Evolutionary conservation across 768 basidiomycete species (phyloP).

Genomic region (Tubosaeta sp.): DNA sequence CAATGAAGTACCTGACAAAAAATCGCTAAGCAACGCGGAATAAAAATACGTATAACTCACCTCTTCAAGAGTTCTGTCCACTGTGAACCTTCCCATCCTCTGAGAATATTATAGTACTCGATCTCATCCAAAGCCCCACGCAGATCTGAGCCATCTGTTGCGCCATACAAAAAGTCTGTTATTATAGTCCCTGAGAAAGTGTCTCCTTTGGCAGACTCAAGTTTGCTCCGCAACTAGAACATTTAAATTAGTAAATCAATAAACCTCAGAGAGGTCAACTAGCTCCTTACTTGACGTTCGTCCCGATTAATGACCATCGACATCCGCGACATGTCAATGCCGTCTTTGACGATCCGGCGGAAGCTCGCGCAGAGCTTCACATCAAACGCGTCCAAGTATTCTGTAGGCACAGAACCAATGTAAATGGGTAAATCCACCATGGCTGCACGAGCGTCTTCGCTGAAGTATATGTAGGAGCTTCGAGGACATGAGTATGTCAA

Average conservation of each 20-base stretch:
- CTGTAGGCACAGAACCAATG: slow-evolving; percentile 78
- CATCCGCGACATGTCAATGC: slow-evolving; percentile 91
- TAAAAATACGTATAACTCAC: slow-evolving; percentile 40
- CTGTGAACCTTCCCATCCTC: slow-evolving; percentile 65
- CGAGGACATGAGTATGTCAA: slow-evolving; percentile 10
- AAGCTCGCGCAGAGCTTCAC: slow-evolving; percentile 66
- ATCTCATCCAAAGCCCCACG: slow-evolving; percentile 73
- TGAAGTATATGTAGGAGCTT: slow-evolving; percentile 84
- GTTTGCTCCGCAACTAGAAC: slow-evolving; percentile 70
- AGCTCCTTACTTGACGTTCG: slow-evolving; percentile 66
- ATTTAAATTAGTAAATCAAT: slow-evolving; percentile 1
- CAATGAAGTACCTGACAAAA: slow-evolving; percentile 68
- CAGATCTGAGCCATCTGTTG: slow-evolving; percentile 77
- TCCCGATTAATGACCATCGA: slow-evolving; percentile 80
- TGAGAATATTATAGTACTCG: slow-evolving; percentile 60
- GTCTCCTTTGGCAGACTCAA: slow-evolving; percentile 82
- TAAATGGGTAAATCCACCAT: slow-evolving; percentile 71
- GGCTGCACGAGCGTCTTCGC: slow-evolving; percentile 70
- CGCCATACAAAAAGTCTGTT: slow-evolving; percentile 82
- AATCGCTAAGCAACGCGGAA: slow-evolving; percentile 7
- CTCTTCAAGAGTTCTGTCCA: slow-evolving; percentile 76
- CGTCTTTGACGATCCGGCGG: slow-evolving; percentile 61
- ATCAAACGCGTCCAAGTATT: slow-evolving; percentile 70
- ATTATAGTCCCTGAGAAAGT: slow-evolving; percentile 73
- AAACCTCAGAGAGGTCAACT: background rate